Conservation (phyloP, 2,329 filamentous ascomycete species). For the Fusarium sp. region DNA sequence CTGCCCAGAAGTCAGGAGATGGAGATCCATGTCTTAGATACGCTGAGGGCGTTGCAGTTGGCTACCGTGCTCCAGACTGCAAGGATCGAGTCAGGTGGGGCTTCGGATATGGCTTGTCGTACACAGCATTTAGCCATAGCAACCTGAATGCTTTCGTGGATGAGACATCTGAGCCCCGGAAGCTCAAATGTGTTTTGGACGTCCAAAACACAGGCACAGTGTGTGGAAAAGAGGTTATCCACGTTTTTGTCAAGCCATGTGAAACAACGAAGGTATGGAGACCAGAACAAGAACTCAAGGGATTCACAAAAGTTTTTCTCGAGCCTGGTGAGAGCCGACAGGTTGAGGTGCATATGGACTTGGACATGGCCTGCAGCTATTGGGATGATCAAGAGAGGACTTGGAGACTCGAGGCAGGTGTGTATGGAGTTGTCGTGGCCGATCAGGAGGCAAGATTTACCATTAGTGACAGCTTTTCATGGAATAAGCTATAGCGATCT, state of each 20-base stretch:
- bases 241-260: conserved; percentile 2
- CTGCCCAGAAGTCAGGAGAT: not conserved
- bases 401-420: conserved; percentile 22
- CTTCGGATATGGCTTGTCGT: conserved; percentile 29
- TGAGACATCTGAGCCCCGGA: not conserved
- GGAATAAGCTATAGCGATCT: not conserved
- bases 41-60: conserved; percentile 20
- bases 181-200: not conserved
- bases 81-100: not conserved
- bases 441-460: not conserved
- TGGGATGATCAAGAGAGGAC: conserved; percentile 8
- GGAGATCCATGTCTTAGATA: conserved; percentile 16
- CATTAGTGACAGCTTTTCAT: not conserved
- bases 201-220: conserved; percentile 14
- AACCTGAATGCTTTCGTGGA: conserved; percentile 11
- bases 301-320: conserved; percentile 13
- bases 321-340: not conserved
- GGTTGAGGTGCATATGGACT: conserved; percentile 7
- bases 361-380: conserved; percentile 5
- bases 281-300: conserved; percentile 23
- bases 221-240: conserved; percentile 23
- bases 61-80: conserved; percentile 11
- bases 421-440: conserved; percentile 1
- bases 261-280: conserved; percentile 13
- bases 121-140: conserved; percentile 11